Evolutionary conservation across 1,284 basidiomycete genomes (phyloP).

Genomic region (Pterula multifida): DNA sequence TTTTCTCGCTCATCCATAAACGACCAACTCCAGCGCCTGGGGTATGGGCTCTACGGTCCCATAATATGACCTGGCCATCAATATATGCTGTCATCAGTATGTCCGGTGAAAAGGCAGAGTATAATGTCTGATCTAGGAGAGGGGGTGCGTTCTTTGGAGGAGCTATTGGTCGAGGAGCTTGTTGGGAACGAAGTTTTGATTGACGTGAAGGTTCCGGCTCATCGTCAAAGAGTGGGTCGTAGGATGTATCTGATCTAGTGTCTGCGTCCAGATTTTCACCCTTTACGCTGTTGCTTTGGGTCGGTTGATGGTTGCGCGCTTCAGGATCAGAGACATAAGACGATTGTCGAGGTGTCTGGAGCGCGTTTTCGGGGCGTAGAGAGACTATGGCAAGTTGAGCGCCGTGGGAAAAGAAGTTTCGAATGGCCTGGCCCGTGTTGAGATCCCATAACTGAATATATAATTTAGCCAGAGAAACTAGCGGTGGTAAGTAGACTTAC

Average conservation of each 20-base stretch:
- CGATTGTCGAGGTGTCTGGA: slow-evolving; percentile 21
- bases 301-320: background rate
- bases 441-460: slow-evolving; percentile 87
- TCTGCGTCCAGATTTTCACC: slow-evolving; percentile 32
- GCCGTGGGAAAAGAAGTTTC: slow-evolving; percentile 74
- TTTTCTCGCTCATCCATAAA: slow-evolving; percentile 79
- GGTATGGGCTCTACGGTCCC: slow-evolving; percentile 71
- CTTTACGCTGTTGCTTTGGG: too few species aligned
- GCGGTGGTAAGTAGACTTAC: slow-evolving; percentile 36
- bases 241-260: slow-evolving; percentile 63
- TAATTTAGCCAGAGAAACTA: slow-evolving; percentile 7
- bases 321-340: slow-evolving; percentile 11
- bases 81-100: slow-evolving; percentile 83
- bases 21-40: slow-evolving; percentile 67
- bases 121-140: slow-evolving; percentile 48
- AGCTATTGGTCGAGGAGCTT: slow-evolving; percentile 11
- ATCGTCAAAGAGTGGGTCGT: slow-evolving; percentile 73
- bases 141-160: slow-evolving; percentile 65
- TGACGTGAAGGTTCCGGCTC: slow-evolving; percentile 31
- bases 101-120: slow-evolving; percentile 66
- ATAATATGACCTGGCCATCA: slow-evolving; percentile 87
- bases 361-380: slow-evolving; percentile 53
- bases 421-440: slow-evolving; percentile 75
- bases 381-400: slow-evolving; percentile 80
- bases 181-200: background rate